phyloP scores from a whole-genome alignment of 2,329 filamentous ascomycete genomes.

The Diaporthe sp. region DNA sequence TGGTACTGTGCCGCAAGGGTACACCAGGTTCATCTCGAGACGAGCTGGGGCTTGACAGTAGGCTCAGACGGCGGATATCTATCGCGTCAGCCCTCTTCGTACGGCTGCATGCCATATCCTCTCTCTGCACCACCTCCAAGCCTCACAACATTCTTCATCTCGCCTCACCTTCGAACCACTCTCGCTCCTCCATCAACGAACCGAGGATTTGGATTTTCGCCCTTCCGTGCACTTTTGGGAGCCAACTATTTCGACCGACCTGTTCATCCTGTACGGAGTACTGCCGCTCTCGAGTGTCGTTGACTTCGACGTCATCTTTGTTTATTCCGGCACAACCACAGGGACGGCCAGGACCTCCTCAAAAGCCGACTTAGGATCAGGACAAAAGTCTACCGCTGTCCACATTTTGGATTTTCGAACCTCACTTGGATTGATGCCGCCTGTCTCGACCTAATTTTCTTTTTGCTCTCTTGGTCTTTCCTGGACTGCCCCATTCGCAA shows the following conservation, averaged over 20 bases:
- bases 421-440: slow-evolving; percentile 27
- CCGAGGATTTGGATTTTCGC: slow-evolving; percentile 30
- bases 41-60: slow-evolving; percentile 23
- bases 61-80: slow-evolving; percentile 32
- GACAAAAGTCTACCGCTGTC: slow-evolving; percentile 45
- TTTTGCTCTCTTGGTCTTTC: slow-evolving; percentile 35
- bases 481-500: slow-evolving; percentile 28
- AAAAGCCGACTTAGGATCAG: slow-evolving; percentile 44
- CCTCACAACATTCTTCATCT: slow-evolving; percentile 31
- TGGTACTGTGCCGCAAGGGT: slow-evolving; percentile 36
- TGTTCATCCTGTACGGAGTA: slow-evolving; percentile 42
- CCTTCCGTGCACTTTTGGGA: background rate
- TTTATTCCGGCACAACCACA: slow-evolving; percentile 42
- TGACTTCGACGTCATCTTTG: slow-evolving; percentile 62
- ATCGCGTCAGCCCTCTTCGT: slow-evolving; percentile 36
- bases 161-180: slow-evolving; percentile 35
- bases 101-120: slow-evolving; percentile 34
- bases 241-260: slow-evolving; percentile 32
- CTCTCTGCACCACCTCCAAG: slow-evolving; percentile 37
- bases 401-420: slow-evolving; percentile 41
- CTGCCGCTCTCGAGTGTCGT: slow-evolving; percentile 58
- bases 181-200: slow-evolving; percentile 31
- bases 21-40: slow-evolving; percentile 31
- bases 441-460: slow-evolving; percentile 35
- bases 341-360: slow-evolving; percentile 43